phyloP scores from a whole-genome alignment of 2,329 filamentous ascomycete species.

The Paraphoma chrysanthemicola region DNA sequence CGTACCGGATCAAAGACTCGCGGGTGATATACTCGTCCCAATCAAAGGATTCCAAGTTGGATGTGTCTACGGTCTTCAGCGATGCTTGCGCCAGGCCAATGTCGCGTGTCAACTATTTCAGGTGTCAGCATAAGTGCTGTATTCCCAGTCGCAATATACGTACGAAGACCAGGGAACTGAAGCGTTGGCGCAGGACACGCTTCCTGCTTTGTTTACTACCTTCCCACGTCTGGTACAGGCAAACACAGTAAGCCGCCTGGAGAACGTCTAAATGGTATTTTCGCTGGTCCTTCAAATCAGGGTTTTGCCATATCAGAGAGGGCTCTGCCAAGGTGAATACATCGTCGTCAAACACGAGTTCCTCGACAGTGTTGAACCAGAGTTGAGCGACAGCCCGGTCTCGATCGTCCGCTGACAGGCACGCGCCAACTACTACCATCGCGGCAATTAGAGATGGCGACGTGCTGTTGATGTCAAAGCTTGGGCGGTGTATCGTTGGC shows the following conservation, averaged over 20 bases:
- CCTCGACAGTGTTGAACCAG: constrained; percentile 5
- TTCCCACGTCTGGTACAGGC: constrained; percentile 1
- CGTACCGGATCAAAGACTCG: constrained; percentile 3
- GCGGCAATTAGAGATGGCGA: not conserved
- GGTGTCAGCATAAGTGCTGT: not conserved
- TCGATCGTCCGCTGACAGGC: constrained; percentile 3
- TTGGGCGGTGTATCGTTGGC: constrained; percentile 5
- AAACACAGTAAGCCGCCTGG: not conserved
- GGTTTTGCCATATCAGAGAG: not conserved
- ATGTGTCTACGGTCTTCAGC: not conserved
- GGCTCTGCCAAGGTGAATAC: not conserved
- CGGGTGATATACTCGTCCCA: constrained; percentile 1
- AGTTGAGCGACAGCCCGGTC: constrained; percentile 1
- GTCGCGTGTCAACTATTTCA: not conserved
- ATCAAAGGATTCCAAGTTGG: not conserved
- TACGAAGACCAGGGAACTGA: constrained; percentile 1
- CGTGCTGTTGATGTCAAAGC: not conserved
- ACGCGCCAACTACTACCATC: constrained; percentile 5
- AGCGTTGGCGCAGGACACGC: not conserved
- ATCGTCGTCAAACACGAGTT: constrained; percentile 2
- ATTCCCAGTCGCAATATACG: not conserved
- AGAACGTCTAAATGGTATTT: not conserved
- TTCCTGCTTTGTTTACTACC: not conserved
- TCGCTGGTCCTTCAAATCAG: not conserved
- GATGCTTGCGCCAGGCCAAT: not conserved